Base-by-base conservation (phyloP, 495 filamentous ascomycete species). In the Penicillium lividum region DNA sequence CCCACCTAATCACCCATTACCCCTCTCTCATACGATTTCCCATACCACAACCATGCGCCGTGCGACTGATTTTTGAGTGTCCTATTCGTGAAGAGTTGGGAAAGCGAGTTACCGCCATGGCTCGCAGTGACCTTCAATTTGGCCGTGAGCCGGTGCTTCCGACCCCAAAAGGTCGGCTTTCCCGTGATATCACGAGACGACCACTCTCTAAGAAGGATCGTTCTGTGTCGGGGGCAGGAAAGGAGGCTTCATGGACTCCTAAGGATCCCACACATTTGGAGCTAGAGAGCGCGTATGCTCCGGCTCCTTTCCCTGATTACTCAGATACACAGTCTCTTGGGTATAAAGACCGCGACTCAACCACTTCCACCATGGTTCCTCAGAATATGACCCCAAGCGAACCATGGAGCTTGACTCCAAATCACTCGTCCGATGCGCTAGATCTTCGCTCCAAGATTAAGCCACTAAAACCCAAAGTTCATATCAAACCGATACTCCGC, bases 401-500 rank as follows among this genome's bases (percentile, higher is more conserved):
- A 30, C 48, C 61, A n/a, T 59, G 51, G 63, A 59, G 22, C 27
- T 27, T 44, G 22, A 33, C 58, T 29, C 36, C 53, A 7, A 63
- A 63, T 47, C 55, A 58, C 18, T 60, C 60, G 3, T 56, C 56
- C 11, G 66, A 72, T 29, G 53, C 57, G 16, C 64, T 68, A 29
- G 68, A 69, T 29, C 42, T 58, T 57, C 58, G 58, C 22, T 54
- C 71, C 16, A 72, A 70, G 58, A 53, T 56, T 40, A 70, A 62
- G 42, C 57, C 51, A 7, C 42, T 58, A 51, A 74, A 67, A 38
- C 51, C 68, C 55, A 73, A 76, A 40, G 71, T 74, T 0, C 80
- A 83, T 60, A 80, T 81, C 59, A 87, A 86, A 62, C 83, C 84
- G 9, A 75, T 85, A 18, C 64, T 84, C n/a, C 79, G 80, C 28